These are phyloP conservation scores for Durio zibethinus DNA, from an alignment of 345 rosid genomes.

Conservation along the genomic window DNA sequence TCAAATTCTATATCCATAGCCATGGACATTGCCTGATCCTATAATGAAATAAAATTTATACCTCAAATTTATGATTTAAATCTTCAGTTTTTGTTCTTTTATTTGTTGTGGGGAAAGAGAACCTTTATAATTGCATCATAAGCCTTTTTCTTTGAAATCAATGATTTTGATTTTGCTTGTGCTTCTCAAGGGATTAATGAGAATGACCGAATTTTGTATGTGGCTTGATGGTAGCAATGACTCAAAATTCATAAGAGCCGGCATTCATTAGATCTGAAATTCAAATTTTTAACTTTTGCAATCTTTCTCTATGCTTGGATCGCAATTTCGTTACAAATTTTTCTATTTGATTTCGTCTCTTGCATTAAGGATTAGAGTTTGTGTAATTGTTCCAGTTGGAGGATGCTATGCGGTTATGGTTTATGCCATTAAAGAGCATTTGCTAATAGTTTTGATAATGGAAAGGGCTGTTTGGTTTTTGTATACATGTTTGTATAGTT, in stretches of 20 bases:
- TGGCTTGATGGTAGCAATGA: no score
- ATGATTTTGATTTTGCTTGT: background rate
- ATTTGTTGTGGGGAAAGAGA: background rate
- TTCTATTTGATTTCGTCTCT: no score
- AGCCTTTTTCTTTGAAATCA: background rate
- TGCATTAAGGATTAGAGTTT: background rate
- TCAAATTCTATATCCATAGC: conserved; percentile 10
- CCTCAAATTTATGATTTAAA: no score
- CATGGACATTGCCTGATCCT: conserved; percentile 17
- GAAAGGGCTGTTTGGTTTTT: background rate
- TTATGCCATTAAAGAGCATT: background rate
- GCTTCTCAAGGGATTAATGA: background rate
- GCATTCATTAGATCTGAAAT: no score
- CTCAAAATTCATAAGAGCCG: no score
- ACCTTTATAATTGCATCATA: background rate
- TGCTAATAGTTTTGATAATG: background rate
- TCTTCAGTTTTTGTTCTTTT: no score
- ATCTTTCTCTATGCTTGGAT: no score
- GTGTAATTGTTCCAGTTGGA: background rate
- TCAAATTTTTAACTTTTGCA: no score
- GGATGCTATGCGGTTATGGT: background rate
- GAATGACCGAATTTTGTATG: background rate
- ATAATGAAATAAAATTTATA: conserved; percentile 15
- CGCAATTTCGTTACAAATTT: background rate
- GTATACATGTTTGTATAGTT: no score